Evolutionary conservation across 768 basidiomycete genomes (phyloP).

Genomic region (Pholiota conissans): DNA sequence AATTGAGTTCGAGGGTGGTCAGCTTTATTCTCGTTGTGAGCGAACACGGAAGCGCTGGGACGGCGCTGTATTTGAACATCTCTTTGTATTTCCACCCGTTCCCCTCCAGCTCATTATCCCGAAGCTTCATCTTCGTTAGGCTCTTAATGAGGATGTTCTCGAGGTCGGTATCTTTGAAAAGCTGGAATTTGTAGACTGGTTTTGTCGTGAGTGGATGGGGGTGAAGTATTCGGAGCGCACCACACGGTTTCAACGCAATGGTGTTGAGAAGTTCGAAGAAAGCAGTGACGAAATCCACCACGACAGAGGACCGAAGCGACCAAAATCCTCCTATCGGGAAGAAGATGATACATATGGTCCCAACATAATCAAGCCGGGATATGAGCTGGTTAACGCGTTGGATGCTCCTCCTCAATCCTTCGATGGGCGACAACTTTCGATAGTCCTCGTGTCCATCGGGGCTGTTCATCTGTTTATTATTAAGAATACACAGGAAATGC

Average conservation of each 20-base stretch:
- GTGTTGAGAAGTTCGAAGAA: constrained; percentile 7
- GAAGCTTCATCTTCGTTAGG: background rate
- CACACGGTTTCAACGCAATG: constrained; percentile 4
- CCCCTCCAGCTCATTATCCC: constrained; percentile 2
- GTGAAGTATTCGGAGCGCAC: constrained; percentile 7
- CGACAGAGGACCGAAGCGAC: constrained; percentile 4
- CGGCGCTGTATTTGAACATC: background rate
- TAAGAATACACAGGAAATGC: constrained; percentile 12
- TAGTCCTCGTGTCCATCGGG: constrained; percentile 2
- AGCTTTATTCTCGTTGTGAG: background rate
- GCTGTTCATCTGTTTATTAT: constrained; percentile 3
- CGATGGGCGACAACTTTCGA: constrained; percentile 8
- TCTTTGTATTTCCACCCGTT: constrained; percentile 9
- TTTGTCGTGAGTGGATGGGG: constrained; percentile 3
- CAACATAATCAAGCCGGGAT: constrained; percentile 9
- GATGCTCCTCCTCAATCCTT: constrained; percentile 11
- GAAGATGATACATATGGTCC: constrained; percentile 10
- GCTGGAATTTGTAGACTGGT: constrained; percentile 8
- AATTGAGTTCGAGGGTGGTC: constrained; percentile 6
- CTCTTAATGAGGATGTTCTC: background rate
- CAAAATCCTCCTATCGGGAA: constrained; percentile 9
- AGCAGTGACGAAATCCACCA: constrained; percentile 5
- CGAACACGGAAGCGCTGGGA: background rate
- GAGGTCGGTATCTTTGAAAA: background rate
- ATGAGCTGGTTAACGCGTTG: constrained; percentile 11